These are phyloP conservation scores for Zychaea mexicana DNA, from an alignment of 371 early-diverging fungal genomes.

Conservation along the genomic window DNA sequence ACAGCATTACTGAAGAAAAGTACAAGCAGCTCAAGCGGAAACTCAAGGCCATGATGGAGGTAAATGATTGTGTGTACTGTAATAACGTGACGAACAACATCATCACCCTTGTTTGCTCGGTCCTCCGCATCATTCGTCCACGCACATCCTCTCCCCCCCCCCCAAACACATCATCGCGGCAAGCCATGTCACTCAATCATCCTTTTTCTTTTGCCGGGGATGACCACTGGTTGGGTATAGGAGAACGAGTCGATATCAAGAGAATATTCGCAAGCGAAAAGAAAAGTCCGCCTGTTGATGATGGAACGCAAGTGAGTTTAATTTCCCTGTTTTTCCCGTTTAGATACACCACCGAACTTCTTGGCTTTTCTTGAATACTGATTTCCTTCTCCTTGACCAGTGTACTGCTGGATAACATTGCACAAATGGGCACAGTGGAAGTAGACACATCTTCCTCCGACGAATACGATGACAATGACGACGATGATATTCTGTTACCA, in stretches of 20 bases:
- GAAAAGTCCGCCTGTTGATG: conserved; percentile 46
- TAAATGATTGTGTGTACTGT: conserved; percentile 14
- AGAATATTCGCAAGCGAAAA: conserved; percentile 38
- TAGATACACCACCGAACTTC: background rate
- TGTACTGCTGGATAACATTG: conserved; percentile 48
- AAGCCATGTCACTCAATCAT: background rate
- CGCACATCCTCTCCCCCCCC: too few species aligned
- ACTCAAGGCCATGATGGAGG: conserved; percentile 59
- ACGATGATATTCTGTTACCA: background rate
- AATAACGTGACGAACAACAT: background rate
- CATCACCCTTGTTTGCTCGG: background rate
- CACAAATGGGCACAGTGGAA: conserved; percentile 24
- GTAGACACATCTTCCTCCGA: conserved; percentile 21
- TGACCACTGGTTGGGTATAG: too few species aligned
- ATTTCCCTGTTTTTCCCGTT: background rate
- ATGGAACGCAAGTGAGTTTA: conserved; percentile 54
- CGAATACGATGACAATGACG: conserved; percentile 28
- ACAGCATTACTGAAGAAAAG: conserved; percentile 40
- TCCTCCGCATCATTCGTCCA: background rate
- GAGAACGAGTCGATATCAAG: conserved; percentile 52
- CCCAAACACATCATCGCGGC: too few species aligned
- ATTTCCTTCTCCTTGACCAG: conserved; percentile 14
- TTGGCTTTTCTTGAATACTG: too few species aligned
- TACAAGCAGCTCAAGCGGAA: conserved; percentile 56
- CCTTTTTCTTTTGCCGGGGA: too few species aligned